Base-by-base conservation (phyloP, 2,329 filamentous ascomycete species). In the Penicillium sp. region DNA sequence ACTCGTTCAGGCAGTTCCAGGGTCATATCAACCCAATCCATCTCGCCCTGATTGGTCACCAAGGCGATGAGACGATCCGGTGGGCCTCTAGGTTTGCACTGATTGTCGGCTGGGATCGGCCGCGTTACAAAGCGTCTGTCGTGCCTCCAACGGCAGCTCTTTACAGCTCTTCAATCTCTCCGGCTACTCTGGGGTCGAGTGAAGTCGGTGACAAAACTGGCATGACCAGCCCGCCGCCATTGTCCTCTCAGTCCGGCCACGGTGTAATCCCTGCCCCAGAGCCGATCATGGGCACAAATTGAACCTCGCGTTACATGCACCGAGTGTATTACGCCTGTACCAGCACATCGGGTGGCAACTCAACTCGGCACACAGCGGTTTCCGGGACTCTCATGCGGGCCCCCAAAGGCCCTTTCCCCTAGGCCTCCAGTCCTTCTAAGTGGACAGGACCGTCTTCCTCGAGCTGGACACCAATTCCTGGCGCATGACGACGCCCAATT, bases 1-100 rank as follows among this genome's bases (percentile, higher is more conserved):
- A 43, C 39, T 25, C 21, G n/a, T 20, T 41, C 28, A 11, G 45
- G 40, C n/a, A 35, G 38, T 33, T 27, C 38, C 37, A 53, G 45
- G 36, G 43, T 38, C 28, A 33, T n/a, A 29, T 23, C 18, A 19
- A 2, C 7, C 15, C 9, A 4, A 10, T 6, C 7, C 8, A 6
- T 14, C 26, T 7, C 26, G 13, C 13, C 13, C 8, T 42, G 33
- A 54, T 51, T 54, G 51, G 50, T 2, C 14, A 1, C 3, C 0
- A 20, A 9, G 7, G 17, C 26, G 30, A 33, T 47, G 50, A 53
- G 50, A 50, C 39, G 50, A 53, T 48, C 47, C 40, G 14, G 39
- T 53, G 51, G 50, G 36, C 33, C n/a, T 7, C 15, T 42, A 38
- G 30, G 39, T 54, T 39, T 36, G 33, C 19, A 4, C 28, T 41